Conservation (phyloP, 129 eudicot species). For the Pittosporum tobira region DNA sequence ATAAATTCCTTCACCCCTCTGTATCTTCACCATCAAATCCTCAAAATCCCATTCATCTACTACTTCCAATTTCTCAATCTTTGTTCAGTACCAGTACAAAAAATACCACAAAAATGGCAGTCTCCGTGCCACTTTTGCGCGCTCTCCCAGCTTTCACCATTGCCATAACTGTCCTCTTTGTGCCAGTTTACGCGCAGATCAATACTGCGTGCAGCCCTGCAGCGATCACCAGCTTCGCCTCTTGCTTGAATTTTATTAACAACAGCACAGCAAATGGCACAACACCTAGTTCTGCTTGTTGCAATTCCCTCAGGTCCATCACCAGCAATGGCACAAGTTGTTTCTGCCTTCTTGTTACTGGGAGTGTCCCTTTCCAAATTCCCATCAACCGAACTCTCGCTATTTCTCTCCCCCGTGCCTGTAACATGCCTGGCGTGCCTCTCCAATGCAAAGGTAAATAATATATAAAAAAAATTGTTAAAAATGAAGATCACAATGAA, state of each 20-base stretch:
- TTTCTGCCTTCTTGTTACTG: constrained; percentile 60
- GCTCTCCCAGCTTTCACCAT: constrained; percentile 21
- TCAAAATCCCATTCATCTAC: not conserved
- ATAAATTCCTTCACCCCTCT: constrained; percentile 27
- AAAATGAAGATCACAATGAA: no score
- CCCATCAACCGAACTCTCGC: constrained; percentile 65
- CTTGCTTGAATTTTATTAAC: constrained; percentile 56
- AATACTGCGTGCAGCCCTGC: constrained; percentile 53
- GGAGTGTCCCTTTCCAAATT: constrained; percentile 56
- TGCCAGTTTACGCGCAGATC: constrained; percentile 41
- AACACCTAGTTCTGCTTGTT: constrained; percentile 58
- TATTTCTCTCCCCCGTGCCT: constrained; percentile 69
- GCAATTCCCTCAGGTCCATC: constrained; percentile 50
- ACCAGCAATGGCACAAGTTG: constrained; percentile 54
- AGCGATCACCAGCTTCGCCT: constrained; percentile 54
- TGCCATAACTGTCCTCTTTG: constrained; percentile 10
- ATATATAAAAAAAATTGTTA: no score
- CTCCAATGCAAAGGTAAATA: constrained; percentile 69
- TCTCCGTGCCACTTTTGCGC: constrained; percentile 17
- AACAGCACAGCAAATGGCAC: constrained; percentile 36
- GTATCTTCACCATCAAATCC: constrained; percentile 22
- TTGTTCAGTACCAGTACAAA: not conserved
- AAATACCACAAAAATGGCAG: constrained; percentile 1
- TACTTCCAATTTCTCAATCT: not conserved
- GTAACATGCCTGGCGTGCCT: constrained; percentile 80